These are phyloP conservation scores for Pseudocercospora cruenta DNA, from an alignment of 2,329 filamentous ascomycete species.

Conservation along the genomic window DNA sequence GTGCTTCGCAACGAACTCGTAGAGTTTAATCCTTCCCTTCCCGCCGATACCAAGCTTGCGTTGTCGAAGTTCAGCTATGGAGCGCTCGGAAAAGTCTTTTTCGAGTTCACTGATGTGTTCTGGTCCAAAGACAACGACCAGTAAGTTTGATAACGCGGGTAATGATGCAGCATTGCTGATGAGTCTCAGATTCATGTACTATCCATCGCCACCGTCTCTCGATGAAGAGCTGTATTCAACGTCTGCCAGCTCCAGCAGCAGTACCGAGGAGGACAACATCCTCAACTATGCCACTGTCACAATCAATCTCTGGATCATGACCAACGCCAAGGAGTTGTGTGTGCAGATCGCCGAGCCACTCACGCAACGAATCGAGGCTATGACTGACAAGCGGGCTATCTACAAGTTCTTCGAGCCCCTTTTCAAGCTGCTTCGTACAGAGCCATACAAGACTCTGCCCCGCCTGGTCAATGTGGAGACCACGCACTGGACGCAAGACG, in stretches of 20 bases:
- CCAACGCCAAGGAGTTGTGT: slow-evolving; percentile 47
- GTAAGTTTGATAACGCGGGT: neutral
- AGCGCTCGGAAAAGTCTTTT: slow-evolving; percentile 50
- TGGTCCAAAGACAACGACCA: slow-evolving; percentile 53
- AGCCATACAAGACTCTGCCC: slow-evolving; percentile 50
- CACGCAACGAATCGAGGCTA: slow-evolving; percentile 51
- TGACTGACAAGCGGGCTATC: slow-evolving; percentile 43
- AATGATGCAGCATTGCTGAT: neutral
- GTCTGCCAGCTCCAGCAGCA: slow-evolving; percentile 33
- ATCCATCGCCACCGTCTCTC: slow-evolving; percentile 41
- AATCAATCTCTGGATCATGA: slow-evolving; percentile 51
- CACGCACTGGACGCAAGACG: slow-evolving; percentile 51
- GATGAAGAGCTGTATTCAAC: slow-evolving; percentile 35
- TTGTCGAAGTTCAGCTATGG: slow-evolving; percentile 47
- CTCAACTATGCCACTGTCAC: slow-evolving; percentile 49
- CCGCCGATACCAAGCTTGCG: slow-evolving; percentile 42
- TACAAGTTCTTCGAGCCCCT: slow-evolving; percentile 51
- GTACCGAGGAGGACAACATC: slow-evolving; percentile 40
- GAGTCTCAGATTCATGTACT: slow-evolving; percentile 43
- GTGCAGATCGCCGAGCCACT: slow-evolving; percentile 50
- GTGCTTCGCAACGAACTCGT: slow-evolving; percentile 46
- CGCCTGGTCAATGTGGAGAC: slow-evolving; percentile 46
- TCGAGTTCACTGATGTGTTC: slow-evolving; percentile 50
- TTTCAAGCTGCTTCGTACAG: slow-evolving; percentile 49
- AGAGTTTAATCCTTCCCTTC: slow-evolving; percentile 45